These are phyloP conservation scores for Cetraspora pellucida DNA, from an alignment of 192 early-diverging fungal species.

Conservation along the genomic window DNA sequence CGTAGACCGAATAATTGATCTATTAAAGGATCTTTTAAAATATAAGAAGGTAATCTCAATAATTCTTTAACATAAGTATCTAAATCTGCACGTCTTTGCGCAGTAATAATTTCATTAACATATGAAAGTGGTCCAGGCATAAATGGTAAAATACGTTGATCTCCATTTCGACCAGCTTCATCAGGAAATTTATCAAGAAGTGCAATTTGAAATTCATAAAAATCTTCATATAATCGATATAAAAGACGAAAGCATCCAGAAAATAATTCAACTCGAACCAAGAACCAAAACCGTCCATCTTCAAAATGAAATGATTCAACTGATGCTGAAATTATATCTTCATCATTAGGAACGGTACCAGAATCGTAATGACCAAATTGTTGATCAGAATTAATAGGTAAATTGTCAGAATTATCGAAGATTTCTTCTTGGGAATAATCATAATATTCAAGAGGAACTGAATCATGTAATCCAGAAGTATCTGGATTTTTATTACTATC, in stretches of 20 bases:
- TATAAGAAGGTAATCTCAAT: slow-evolving; percentile 56
- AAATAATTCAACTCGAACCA: slow-evolving; percentile 57
- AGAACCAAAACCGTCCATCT: slow-evolving; percentile 73
- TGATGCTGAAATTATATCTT: slow-evolving; percentile 48
- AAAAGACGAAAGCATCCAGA: slow-evolving; percentile 62
- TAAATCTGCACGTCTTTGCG: slow-evolving; percentile 64
- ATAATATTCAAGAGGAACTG: background rate
- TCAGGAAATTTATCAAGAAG: slow-evolving; percentile 67
- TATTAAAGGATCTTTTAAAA: slow-evolving; percentile 53
- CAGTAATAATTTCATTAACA: slow-evolving; percentile 69
- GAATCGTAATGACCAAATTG: background rate
- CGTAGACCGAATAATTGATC: slow-evolving; percentile 55
- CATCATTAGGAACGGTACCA: slow-evolving; percentile 5
- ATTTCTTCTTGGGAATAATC: background rate
- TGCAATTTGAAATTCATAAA: slow-evolving; percentile 75
- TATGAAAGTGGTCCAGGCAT: slow-evolving; percentile 66
- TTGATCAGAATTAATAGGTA: background rate
- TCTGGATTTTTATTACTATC: background rate
- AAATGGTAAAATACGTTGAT: slow-evolving; percentile 62
- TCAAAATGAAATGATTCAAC: slow-evolving; percentile 71
- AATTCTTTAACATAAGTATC: slow-evolving; percentile 70
- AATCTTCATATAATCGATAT: slow-evolving; percentile 77
- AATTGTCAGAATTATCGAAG: background rate
- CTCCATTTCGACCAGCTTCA: slow-evolving; percentile 59
- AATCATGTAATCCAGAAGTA: no score